Evolutionary conservation across 192 early-diverging fungal species (phyloP).

Genomic region (Obelidium mucronatum): DNA sequence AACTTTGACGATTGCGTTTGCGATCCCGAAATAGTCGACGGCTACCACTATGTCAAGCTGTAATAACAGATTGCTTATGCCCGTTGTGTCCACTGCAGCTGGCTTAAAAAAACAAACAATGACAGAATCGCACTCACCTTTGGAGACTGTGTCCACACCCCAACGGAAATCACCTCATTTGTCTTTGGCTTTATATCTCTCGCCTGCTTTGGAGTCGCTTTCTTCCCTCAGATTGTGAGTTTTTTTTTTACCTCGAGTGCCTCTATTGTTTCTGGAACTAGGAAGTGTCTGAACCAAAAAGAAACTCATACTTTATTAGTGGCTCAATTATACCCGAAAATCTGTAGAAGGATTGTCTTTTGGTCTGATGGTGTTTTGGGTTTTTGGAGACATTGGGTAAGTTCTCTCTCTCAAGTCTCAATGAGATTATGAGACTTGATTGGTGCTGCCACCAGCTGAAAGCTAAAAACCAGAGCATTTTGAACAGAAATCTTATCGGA

Average conservation of each 20-base stretch:
- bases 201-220: constrained; percentile 45
- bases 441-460: too few relatives aligned
- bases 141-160: constrained; percentile 58
- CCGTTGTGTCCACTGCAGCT: background rate
- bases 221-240: constrained; percentile 53
- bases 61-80: background rate
- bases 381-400: constrained; percentile 40
- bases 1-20: constrained; percentile 34
- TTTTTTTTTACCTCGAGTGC: background rate
- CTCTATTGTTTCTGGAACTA: background rate
- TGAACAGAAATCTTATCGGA: constrained; percentile 45
- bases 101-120: constrained; percentile 10
- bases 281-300: background rate
- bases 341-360: constrained; percentile 48
- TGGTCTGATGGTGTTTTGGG: constrained; percentile 55
- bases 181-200: constrained; percentile 41
- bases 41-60: constrained; percentile 35
- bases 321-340: constrained; percentile 51
- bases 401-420: background rate
- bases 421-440: too few relatives aligned
- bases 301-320: constrained; percentile 11
- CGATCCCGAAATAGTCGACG: constrained; percentile 42
- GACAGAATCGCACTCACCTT: constrained; percentile 50
- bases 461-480: too few relatives aligned
- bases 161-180: constrained; percentile 44